A percentile compares a stretch with the other conserved stretches of the same genome.
phyloP scores from a whole-genome alignment of 225 moss, liverwort and hornwort genomes.

The Pseudisothecium myosuroides region DNA sequence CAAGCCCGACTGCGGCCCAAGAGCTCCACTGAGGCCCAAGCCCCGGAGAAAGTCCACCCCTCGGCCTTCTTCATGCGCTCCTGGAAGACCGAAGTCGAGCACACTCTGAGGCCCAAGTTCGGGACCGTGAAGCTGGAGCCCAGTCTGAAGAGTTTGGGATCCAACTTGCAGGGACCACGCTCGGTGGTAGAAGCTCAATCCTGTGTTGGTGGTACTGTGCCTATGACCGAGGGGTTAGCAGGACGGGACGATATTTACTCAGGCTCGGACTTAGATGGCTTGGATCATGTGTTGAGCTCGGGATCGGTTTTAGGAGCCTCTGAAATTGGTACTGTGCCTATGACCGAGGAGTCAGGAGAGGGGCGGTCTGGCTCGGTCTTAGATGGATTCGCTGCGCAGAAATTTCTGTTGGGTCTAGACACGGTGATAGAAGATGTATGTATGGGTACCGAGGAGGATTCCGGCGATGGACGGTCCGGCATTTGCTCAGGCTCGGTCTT shows the following conservation, averaged over 20 bases:
- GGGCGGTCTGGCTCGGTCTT: neutral
- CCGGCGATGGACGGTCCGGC: neutral
- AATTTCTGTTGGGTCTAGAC: neutral
- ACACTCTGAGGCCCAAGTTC: neutral
- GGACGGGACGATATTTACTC: neutral
- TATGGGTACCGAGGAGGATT: neutral
- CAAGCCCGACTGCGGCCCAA: constrained; percentile 31
- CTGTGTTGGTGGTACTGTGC: neutral
- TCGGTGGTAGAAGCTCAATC: neutral
- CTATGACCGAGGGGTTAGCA: neutral
- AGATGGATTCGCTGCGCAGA: neutral
- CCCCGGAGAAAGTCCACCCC: neutral
- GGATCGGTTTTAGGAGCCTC: neutral
- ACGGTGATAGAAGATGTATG: neutral
- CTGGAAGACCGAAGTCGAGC: neutral
- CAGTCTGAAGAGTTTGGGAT: neutral
- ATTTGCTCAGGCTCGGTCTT: neutral
- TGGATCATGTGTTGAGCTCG: neutral
- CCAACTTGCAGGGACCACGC: neutral
- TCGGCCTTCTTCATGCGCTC: constrained; percentile 5
- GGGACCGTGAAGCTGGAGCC: neutral
- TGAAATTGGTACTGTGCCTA: neutral
- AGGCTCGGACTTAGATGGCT: neutral
- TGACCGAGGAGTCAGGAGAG: neutral
- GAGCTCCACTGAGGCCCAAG: neutral